phyloP scores from a whole-genome alignment of 345 rosid genomes.

The Citrus cavaleriei region DNA sequence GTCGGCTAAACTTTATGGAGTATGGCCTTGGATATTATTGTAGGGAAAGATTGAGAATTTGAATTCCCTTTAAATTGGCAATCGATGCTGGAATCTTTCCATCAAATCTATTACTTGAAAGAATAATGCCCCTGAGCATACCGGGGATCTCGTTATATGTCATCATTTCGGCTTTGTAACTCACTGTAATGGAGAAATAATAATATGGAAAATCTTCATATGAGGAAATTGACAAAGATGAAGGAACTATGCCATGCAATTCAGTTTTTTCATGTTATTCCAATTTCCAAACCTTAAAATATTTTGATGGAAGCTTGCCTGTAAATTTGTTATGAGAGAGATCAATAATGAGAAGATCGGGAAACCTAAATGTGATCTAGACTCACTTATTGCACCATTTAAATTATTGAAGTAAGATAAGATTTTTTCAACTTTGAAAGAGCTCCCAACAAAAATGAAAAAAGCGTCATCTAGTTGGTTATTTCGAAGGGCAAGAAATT shows the following conservation, averaged over 20 bases:
- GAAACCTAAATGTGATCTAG: background rate
- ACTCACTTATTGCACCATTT: background rate
- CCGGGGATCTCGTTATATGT: background rate
- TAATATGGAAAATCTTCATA: background rate
- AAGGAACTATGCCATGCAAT: background rate
- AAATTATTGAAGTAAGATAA: background rate
- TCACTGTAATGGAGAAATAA: background rate
- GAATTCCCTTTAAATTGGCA: background rate
- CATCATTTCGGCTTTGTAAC: background rate
- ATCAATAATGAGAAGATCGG: conserved; percentile 7
- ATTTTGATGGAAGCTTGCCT: background rate
- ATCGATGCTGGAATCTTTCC: background rate
- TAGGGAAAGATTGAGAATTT: background rate
- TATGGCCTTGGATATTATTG: background rate
- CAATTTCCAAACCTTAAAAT: conserved; percentile 3
- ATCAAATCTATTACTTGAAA: background rate
- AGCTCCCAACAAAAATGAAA: background rate
- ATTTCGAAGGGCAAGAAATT: background rate
- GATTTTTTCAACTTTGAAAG: background rate
- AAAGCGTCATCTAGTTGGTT: background rate
- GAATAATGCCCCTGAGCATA: background rate
- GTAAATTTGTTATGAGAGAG: conserved; percentile 8
- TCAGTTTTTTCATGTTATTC: background rate
- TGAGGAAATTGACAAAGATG: background rate
- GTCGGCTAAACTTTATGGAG: background rate